Evolutionary conservation across 768 basidiomycete genomes (phyloP).

Genomic region (Crassisporium funariophilum): DNA sequence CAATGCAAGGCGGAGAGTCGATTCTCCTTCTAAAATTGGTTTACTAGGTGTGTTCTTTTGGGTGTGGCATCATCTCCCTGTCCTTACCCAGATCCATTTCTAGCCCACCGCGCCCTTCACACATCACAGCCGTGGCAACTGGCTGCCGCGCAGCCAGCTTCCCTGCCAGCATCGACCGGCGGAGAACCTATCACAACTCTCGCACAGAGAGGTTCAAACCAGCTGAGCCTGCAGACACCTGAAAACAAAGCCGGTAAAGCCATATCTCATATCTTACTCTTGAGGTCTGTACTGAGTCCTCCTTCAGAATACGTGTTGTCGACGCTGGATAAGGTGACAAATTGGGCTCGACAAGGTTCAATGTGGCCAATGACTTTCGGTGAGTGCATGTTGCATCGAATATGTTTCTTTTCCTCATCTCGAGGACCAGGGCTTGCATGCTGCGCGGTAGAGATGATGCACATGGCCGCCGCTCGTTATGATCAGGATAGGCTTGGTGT

Average conservation of each 20-base stretch:
- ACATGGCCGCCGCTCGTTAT: slow-evolving; percentile 98
- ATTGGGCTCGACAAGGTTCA: slow-evolving; percentile 96
- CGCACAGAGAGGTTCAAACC: slow-evolving; percentile 80
- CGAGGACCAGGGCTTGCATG: slow-evolving; percentile 80
- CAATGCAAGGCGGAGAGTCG: slow-evolving; percentile 44
- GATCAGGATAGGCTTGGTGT: slow-evolving; percentile 98
- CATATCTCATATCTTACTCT: slow-evolving; percentile 4
- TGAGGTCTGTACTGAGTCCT: neutral
- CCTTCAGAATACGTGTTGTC: slow-evolving; percentile 90
- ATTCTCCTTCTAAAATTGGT: slow-evolving; percentile 46
- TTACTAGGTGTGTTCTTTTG: slow-evolving; percentile 36
- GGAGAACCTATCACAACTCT: slow-evolving; percentile 66
- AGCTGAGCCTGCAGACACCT: slow-evolving; percentile 84
- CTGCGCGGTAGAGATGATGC: slow-evolving; percentile 99
- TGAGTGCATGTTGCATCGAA: slow-evolving; percentile 27
- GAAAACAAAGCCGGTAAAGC: slow-evolving; percentile 82
- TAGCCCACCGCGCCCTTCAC: slow-evolving; percentile 60
- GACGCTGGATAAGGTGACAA: slow-evolving; percentile 93
- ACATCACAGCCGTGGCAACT: slow-evolving; percentile 44
- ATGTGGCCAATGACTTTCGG: slow-evolving; percentile 99
- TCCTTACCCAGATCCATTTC: slow-evolving; percentile 2
- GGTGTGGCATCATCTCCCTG: slow-evolving; percentile 12
- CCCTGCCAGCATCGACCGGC: slow-evolving; percentile 37
- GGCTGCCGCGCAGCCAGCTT: slow-evolving; percentile 34
- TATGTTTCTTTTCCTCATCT: slow-evolving; percentile 1